A percentile compares a stretch with the other conserved stretches of the same genome.
phyloP scores from a whole-genome alignment of 371 early-diverging fungal species.

The Entomophthora muscae region DNA sequence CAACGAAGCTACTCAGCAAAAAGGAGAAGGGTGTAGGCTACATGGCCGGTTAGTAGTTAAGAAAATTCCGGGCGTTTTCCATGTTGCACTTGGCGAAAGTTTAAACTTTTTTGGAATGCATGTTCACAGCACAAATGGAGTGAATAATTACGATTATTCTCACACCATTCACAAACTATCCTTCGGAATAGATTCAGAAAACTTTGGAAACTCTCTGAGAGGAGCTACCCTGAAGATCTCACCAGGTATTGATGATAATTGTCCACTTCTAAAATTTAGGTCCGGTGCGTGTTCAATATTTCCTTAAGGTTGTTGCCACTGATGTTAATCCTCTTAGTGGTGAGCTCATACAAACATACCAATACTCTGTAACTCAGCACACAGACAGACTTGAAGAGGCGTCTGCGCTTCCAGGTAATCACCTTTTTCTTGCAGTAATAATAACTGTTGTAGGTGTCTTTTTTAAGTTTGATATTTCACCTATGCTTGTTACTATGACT shows the following conservation, averaged over 20 bases:
- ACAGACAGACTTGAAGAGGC: constrained; percentile 20
- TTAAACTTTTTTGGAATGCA: constrained; percentile 64
- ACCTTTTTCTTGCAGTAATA: not conserved
- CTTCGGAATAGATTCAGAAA: constrained; percentile 51
- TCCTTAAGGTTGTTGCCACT: constrained; percentile 85
- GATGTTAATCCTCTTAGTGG: constrained; percentile 47
- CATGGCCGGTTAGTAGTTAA: constrained; percentile 67
- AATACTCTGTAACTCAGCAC: constrained; percentile 85
- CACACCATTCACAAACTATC: constrained; percentile 68
- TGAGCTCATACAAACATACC: constrained; percentile 56
- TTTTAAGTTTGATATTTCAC: constrained; percentile 91
- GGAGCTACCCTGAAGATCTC: constrained; percentile 27
- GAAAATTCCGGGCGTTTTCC: constrained; percentile 84
- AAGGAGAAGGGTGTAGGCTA: constrained; percentile 78
- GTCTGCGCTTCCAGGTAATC: constrained; percentile 38
- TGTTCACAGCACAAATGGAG: constrained; percentile 45
- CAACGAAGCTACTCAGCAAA: constrained; percentile 52
- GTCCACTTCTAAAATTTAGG: constrained; percentile 11
- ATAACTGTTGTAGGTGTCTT: constrained; percentile 48
- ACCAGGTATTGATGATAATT: constrained; percentile 17
- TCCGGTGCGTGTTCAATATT: constrained; percentile 61
- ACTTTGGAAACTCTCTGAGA: constrained; percentile 63
- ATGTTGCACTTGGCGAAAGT: constrained; percentile 81
- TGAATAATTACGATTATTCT: constrained; percentile 46
- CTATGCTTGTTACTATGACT: constrained; percentile 78